These are phyloP conservation scores for Nigrospora oryzae DNA, from an alignment of 2,329 filamentous ascomycete genomes.

Conservation along the genomic window DNA sequence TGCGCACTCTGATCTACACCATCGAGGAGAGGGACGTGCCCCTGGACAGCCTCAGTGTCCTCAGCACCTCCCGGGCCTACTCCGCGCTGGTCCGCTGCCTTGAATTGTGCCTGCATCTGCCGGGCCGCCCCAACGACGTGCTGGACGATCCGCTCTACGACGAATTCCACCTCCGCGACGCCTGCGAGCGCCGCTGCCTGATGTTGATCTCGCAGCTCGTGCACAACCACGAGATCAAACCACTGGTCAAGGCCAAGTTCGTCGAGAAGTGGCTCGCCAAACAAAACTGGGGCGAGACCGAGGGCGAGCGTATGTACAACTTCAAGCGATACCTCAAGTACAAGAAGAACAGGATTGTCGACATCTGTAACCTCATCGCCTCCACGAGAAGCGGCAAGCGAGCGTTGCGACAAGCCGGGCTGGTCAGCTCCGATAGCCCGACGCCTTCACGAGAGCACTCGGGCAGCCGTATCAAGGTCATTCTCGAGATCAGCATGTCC, in stretches of 20 bases:
- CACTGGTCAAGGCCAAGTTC: slow-evolving; percentile 54
- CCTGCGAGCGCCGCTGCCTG: slow-evolving; percentile 51
- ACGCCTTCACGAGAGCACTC: slow-evolving; percentile 8
- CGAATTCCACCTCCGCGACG: slow-evolving; percentile 54
- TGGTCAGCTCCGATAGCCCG: slow-evolving; percentile 25
- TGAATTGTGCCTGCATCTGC: slow-evolving; percentile 44
- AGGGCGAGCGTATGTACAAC: slow-evolving; percentile 42
- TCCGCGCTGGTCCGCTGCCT: slow-evolving; percentile 52
- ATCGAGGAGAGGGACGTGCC: slow-evolving; percentile 31
- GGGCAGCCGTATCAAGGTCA: slow-evolving; percentile 22
- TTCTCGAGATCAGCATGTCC: slow-evolving; percentile 23
- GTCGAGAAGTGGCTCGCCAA: slow-evolving; percentile 67
- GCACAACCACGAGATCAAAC: slow-evolving; percentile 47
- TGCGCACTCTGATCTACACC: slow-evolving; percentile 48
- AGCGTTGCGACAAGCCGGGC: slow-evolving; percentile 41
- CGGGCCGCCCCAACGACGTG: slow-evolving; percentile 30
- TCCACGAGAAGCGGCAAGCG: slow-evolving; percentile 40
- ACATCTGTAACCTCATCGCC: slow-evolving; percentile 40
- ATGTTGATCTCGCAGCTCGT: slow-evolving; percentile 50
- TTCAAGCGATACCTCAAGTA: slow-evolving; percentile 42
- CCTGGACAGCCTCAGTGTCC: slow-evolving; percentile 31
- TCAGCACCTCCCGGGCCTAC: slow-evolving; percentile 43
- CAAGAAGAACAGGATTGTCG: slow-evolving; percentile 44
- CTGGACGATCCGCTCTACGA: slow-evolving; percentile 51
- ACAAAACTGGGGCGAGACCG: slow-evolving; percentile 57